A percentile compares a stretch with the other conserved stretches of the same genome.
phyloP scores from a whole-genome alignment of 1,284 basidiomycete species.

The Rhodotorula sp. region DNA sequence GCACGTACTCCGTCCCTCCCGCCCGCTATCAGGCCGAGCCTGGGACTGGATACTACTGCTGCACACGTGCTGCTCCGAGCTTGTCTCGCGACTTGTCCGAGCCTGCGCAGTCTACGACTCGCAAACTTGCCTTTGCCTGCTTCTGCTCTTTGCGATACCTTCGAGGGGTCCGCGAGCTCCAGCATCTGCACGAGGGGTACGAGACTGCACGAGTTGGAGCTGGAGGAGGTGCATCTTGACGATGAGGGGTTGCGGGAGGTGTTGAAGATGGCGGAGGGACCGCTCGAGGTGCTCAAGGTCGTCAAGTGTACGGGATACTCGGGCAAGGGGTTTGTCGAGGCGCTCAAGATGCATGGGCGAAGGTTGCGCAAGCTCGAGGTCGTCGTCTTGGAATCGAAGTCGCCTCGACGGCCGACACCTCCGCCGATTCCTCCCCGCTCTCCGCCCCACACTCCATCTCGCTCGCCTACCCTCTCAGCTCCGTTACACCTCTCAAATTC shows the following conservation, averaged over 20 bases:
- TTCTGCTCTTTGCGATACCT: slow-evolving; percentile 4
- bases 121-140: not conserved
- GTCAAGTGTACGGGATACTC: not conserved
- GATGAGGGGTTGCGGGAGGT: not conserved
- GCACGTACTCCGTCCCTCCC: no score
- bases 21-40: no score
- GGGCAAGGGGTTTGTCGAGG: not conserved
- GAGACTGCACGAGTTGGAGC: not conserved
- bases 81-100: not conserved
- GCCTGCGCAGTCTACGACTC: not conserved
- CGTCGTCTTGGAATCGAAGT: not conserved
- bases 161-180: not conserved
- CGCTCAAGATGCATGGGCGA: not conserved
- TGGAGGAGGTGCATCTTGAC: not conserved
- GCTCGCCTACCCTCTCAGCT: not conserved
- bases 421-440: not conserved
- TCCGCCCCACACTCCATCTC: not conserved
- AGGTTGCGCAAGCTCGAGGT: not conserved
- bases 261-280: not conserved
- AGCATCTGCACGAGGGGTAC: not conserved
- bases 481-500: not conserved
- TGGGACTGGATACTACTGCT: no score
- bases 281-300: slow-evolving; percentile 4
- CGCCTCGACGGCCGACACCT: not conserved
- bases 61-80: not conserved